Conservation (phyloP, 202 grass and related monocot genomes). For the Tripidium arundinaceum region DNA sequence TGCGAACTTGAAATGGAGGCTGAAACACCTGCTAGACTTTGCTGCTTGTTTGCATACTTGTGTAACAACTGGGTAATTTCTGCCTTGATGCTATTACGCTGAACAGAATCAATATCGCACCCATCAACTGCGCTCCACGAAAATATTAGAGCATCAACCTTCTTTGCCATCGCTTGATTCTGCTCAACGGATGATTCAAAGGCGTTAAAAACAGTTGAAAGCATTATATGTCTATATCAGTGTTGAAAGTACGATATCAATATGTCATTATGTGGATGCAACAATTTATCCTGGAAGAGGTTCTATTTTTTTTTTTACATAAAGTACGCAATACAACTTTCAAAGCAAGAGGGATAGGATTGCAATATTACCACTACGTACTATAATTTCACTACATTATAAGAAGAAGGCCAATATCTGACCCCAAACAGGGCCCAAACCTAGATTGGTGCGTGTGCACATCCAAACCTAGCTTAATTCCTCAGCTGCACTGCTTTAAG, state of each 20-base stretch:
- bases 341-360: neutral
- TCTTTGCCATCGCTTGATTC: constrained; percentile 37
- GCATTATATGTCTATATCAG: neutral
- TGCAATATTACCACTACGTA: neutral
- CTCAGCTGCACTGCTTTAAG: neutral
- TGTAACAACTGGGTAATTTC: constrained; percentile 43
- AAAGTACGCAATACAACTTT: neutral
- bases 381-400: neutral
- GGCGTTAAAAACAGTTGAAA: neutral
- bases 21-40: constrained; percentile 1
- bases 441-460: neutral
- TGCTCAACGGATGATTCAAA: neutral
- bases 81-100: constrained; percentile 33
- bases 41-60: constrained; percentile 37
- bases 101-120: constrained; percentile 26
- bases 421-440: neutral
- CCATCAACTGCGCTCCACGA: constrained; percentile 34
- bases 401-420: neutral
- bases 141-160: constrained; percentile 42
- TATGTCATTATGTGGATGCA: neutral
- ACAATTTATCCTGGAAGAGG: neutral
- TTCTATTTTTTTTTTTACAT: neutral
- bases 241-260: constrained; percentile 5
- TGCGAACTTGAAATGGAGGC: neutral
- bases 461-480: neutral